Percentiles rank a stretch among this genome's conserved stretches.
Conservation (phyloP, 306 rosid species). For the Hylodesmum podocarpum region DNA sequence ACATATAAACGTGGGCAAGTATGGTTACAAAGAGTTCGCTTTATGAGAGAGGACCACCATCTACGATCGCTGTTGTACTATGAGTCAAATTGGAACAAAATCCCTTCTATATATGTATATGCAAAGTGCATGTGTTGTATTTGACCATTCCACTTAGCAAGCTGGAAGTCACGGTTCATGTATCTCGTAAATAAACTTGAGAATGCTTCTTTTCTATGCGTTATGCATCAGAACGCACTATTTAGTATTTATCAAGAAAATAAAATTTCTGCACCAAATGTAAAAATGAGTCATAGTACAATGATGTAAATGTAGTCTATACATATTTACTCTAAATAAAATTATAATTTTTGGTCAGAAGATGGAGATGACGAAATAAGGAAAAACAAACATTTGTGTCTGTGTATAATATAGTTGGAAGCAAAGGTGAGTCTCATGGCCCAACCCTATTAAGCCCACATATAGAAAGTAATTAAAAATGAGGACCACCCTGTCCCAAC, state of each 20-base stretch:
- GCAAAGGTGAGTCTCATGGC: neutral
- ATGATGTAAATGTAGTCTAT: neutral
- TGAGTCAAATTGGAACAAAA: slow-evolving; percentile 14
- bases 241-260: neutral
- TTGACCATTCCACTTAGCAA: slow-evolving; percentile 15
- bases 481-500: neutral
- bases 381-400: neutral
- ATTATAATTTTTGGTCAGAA: neutral
- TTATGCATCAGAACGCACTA: neutral
- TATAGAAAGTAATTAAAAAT: neutral
- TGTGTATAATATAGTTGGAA: too few relatives aligned
- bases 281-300: neutral
- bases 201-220: neutral
- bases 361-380: neutral
- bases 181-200: neutral
- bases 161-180: neutral
- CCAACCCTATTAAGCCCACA: neutral
- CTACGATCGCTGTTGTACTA: slow-evolving; percentile 20
- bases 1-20: neutral
- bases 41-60: slow-evolving; percentile 28
- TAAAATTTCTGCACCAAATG: neutral
- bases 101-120: slow-evolving; percentile 14
- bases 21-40: neutral
- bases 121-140: slow-evolving; percentile 29
- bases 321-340: neutral